Percentiles rank a stretch among this genome's conserved stretches.
phyloP scores from a whole-genome alignment of 768 basidiomycete genomes.

The Hericium alpestre region DNA sequence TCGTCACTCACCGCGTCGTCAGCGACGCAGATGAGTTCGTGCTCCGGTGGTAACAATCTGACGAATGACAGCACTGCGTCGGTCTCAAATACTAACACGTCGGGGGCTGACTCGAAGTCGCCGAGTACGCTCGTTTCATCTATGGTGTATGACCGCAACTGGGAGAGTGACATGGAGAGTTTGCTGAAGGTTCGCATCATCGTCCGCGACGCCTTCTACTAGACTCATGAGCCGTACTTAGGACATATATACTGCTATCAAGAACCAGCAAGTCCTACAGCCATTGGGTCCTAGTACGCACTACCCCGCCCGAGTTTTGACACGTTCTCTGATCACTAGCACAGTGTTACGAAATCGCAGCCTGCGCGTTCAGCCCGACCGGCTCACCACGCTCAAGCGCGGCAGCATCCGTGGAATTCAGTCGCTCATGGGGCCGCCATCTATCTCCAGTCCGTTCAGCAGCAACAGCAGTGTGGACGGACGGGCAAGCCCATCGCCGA shows the following conservation, averaged over 20 bases:
- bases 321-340: slow-evolving; percentile 49
- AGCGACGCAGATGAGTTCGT: slow-evolving; percentile 6
- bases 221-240: slow-evolving; percentile 19
- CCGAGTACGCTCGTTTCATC: slow-evolving; percentile 23
- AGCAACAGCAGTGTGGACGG: slow-evolving; percentile 80
- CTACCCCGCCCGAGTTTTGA: slow-evolving; percentile 30
- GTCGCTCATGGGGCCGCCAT: slow-evolving; percentile 57
- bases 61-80: slow-evolving; percentile 57
- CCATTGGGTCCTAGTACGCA: slow-evolving; percentile 43
- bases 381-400: slow-evolving; percentile 71
- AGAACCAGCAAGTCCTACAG: slow-evolving; percentile 82
- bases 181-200: slow-evolving; percentile 58
- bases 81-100: slow-evolving; percentile 37
- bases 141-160: slow-evolving; percentile 49
- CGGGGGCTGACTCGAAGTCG: slow-evolving; percentile 29
- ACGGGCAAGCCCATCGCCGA: slow-evolving; percentile 88
- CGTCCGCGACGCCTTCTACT: not conserved
- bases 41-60: slow-evolving; percentile 18
- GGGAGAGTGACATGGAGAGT: slow-evolving; percentile 82
- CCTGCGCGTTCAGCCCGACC: slow-evolving; percentile 54
- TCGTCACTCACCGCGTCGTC: slow-evolving; percentile 12
- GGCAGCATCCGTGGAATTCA: slow-evolving; percentile 86
- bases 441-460: slow-evolving; percentile 73
- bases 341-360: slow-evolving; percentile 55
- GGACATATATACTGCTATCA: slow-evolving; percentile 94